phyloP scores from a whole-genome alignment of 805 yeast species.

The Candida sakaeoensis region DNA sequence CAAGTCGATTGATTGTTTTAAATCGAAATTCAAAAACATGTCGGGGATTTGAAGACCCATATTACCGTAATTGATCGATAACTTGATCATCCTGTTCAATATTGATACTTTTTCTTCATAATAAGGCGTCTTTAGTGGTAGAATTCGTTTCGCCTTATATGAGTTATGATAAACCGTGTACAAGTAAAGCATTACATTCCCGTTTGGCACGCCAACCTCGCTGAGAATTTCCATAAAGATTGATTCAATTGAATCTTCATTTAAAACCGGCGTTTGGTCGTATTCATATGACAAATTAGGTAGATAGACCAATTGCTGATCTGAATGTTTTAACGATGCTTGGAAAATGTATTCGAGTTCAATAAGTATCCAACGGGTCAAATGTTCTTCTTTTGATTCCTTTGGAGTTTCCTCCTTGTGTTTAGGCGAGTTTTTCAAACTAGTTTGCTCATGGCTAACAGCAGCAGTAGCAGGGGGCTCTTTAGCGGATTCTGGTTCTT shows the following conservation, averaged over 20 bases:
- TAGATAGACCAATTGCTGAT: conserved; percentile 17
- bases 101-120: conserved; percentile 34
- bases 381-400: conserved; percentile 13
- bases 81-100: conserved; percentile 46
- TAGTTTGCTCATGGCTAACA: no score
- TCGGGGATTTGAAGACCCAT: conserved; percentile 70
- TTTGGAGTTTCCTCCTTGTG: not conserved
- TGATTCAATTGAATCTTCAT: conserved; percentile 41
- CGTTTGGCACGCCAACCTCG: conserved; percentile 45
- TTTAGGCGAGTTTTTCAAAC: no score
- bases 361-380: conserved; percentile 39
- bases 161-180: conserved; percentile 42
- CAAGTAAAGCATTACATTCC: conserved; percentile 45
- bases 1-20: conserved; percentile 23
- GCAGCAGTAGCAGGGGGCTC: no score
- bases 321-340: conserved; percentile 25
- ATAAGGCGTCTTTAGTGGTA: conserved; percentile 38
- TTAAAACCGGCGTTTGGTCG: conserved; percentile 16
- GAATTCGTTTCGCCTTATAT: conserved; percentile 37
- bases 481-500: no score
- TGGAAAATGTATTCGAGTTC: conserved; percentile 36
- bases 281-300: conserved; percentile 24
- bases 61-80: conserved; percentile 59
- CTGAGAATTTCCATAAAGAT: conserved; percentile 54
- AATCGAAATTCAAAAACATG: conserved; percentile 44